Evolutionary conservation across 225 moss, liverwort and hornwort species (phyloP).

Genomic region (Anthoceros angustus): DNA sequence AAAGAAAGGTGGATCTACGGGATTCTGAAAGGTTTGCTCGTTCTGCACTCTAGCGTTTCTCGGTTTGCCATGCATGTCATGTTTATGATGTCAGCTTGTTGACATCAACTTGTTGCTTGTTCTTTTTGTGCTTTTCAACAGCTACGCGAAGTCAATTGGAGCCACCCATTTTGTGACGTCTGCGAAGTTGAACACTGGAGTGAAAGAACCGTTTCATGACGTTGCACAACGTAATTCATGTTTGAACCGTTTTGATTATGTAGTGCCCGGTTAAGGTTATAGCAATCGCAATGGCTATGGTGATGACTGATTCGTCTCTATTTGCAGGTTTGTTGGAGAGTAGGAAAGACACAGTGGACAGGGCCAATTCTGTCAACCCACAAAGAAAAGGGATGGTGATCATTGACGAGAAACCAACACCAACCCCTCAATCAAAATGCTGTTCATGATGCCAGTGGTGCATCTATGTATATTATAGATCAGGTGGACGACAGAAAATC

Average conservation of each 20-base stretch:
- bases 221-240: constrained; percentile 39
- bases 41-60: neutral
- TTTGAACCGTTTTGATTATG: neutral
- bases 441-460: neutral
- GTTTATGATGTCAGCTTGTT: neutral
- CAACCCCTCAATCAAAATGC: neutral
- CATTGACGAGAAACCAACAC: constrained; percentile 1
- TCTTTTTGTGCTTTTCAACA: constrained; percentile 4
- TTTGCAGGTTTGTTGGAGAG: neutral
- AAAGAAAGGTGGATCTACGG: constrained; percentile 50
- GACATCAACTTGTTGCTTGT: too few species aligned
- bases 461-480: too few species aligned
- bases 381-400: constrained; percentile 4
- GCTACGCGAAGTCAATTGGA: constrained; percentile 80
- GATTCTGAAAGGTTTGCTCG: constrained; percentile 47
- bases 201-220: constrained; percentile 68
- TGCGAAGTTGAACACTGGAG: constrained; percentile 70
- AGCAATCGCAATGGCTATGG: neutral
- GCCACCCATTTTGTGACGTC: constrained; percentile 83
- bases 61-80: neutral
- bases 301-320: neutral
- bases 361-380: neutral
- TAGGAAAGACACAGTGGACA: neutral
- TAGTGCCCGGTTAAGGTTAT: neutral
- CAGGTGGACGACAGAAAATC: too few species aligned